Evolutionary conservation across 768 basidiomycete species (phyloP).

Genomic region (Xerocomellus amylosporus): DNA sequence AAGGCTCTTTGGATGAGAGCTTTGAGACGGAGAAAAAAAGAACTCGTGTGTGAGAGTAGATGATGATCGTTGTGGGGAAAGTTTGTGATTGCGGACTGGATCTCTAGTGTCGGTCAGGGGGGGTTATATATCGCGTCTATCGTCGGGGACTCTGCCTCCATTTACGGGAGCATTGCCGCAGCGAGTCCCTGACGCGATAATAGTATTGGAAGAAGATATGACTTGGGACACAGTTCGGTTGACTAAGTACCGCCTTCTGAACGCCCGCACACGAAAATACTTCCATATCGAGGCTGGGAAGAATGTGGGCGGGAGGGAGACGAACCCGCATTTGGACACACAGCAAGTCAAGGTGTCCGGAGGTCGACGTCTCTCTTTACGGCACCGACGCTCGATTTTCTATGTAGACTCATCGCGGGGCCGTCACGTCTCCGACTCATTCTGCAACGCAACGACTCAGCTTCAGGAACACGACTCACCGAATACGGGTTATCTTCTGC

Average conservation of each 20-base stretch:
- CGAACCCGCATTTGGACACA: not conserved
- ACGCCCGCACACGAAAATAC: slow-evolving; percentile 12
- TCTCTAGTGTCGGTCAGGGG: not conserved
- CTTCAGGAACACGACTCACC: not conserved
- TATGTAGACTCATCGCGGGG: slow-evolving; percentile 3
- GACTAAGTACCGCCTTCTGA: slow-evolving; percentile 18
- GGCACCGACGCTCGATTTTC: slow-evolving; percentile 3
- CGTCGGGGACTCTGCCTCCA: slow-evolving; percentile 30
- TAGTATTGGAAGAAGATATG: slow-evolving; percentile 2
- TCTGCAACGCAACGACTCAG: not conserved
- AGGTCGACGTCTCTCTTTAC: not conserved
- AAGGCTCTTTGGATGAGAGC: slow-evolving; percentile 15
- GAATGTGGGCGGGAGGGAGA: not conserved
- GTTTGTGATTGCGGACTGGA: not conserved
- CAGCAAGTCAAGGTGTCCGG: slow-evolving; percentile 19
- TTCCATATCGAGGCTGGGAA: slow-evolving; percentile 15
- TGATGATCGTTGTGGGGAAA: slow-evolving; percentile 12
- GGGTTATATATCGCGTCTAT: slow-evolving; percentile 17
- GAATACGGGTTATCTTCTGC: not conserved
- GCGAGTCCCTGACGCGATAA: slow-evolving; percentile 11
- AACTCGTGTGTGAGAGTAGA: slow-evolving; percentile 18
- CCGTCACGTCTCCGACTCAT: not conserved
- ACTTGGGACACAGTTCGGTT: slow-evolving; percentile 13
- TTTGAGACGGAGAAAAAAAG: slow-evolving; percentile 5
- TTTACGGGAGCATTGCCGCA: slow-evolving; percentile 28